Evolutionary conservation across 75 land plant genomes (phyloP), one percentile per base, ranked within the genome.

Genomic region (Sequoiadendron giganteum): DNA sequence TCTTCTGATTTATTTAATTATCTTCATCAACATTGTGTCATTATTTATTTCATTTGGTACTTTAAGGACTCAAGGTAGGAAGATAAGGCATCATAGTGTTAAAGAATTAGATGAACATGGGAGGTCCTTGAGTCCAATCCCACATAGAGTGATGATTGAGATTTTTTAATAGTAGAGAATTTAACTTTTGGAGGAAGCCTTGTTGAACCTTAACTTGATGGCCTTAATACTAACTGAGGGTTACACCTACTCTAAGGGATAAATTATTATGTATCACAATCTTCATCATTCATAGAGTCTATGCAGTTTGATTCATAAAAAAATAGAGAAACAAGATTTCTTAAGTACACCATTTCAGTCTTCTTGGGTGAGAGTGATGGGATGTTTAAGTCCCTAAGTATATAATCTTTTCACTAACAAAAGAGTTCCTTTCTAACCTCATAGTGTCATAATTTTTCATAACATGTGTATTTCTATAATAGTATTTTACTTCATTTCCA

Each of bases 21-120:
- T 15, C 18, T 56, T 56, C 16, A 56, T 16, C 19, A 14, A 56
- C 58, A 56, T 5, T 10, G 34, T 14, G 15, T 30, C 58, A 75
- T 36, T 10, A 87, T 81, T 88, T 85, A 83, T 21, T 25, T 43
- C 43, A 36, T 84, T 30, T 42, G 86, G 39, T 68, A 68, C 88
- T 93, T 97, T 84, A 96, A 92, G 54, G 97, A 92, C 87, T 95
- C 95, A 87, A 97, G 95, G 36, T 96, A 94, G 56, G 95, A 96
- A 79, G 95, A 84, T 85, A 95, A 90, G 38, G 88, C 89, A 75
- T 97, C 99, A 89, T 93, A 95, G 86, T 95, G 95, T 1, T 96
- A 94, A 48, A 96, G 87, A 83, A 93, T 96, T 36, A 97, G 97
- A 85, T 96, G 95, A 86, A 94, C 91, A 86, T 88, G 91, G 47